A percentile compares a stretch with the other conserved stretches of the same genome.
phyloP scores from a whole-genome alignment of 2,329 filamentous ascomycete genomes.

The Stylonectria norvegica region DNA sequence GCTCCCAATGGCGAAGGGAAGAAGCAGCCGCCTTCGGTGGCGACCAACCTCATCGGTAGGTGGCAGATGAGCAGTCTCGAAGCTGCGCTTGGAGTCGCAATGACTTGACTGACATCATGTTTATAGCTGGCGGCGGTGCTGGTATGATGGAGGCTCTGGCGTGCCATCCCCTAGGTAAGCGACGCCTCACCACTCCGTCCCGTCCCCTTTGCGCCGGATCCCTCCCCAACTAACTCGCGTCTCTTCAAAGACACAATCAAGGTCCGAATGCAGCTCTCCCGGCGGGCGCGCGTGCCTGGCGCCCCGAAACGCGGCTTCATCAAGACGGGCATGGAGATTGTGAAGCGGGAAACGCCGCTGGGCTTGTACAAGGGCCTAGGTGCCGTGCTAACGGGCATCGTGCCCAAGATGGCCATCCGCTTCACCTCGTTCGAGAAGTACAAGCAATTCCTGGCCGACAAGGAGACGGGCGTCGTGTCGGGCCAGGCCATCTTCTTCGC shows the following conservation, averaged over 20 bases:
- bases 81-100: neutral
- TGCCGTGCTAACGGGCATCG: conserved; percentile 90
- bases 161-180: conserved; percentile 85
- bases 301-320: conserved; percentile 86
- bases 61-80: conserved; percentile 10
- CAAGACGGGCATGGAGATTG: conserved; percentile 79
- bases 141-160: conserved; percentile 99
- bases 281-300: conserved; percentile 76
- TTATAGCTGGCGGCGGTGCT: conserved; percentile 83
- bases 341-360: conserved; percentile 83
- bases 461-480: conserved; percentile 62
- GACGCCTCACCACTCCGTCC: conserved; percentile 1
- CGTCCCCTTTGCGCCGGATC: conserved; percentile 9
- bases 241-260: conserved; percentile 78
- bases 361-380: conserved; percentile 98
- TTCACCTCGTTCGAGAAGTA: conserved; percentile 98
- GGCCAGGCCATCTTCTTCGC: conserved; percentile 69
- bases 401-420: conserved; percentile 98
- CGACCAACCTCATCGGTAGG: conserved; percentile 87
- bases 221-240: neutral
- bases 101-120: conserved; percentile 16
- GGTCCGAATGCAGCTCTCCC: conserved; percentile 97
- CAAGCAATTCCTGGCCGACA: conserved; percentile 75
- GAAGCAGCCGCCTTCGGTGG: conserved; percentile 79
- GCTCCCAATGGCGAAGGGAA: conserved; percentile 34